Conservation (phyloP, 352 stramenopile species). For the Phytophthora europaea region DNA sequence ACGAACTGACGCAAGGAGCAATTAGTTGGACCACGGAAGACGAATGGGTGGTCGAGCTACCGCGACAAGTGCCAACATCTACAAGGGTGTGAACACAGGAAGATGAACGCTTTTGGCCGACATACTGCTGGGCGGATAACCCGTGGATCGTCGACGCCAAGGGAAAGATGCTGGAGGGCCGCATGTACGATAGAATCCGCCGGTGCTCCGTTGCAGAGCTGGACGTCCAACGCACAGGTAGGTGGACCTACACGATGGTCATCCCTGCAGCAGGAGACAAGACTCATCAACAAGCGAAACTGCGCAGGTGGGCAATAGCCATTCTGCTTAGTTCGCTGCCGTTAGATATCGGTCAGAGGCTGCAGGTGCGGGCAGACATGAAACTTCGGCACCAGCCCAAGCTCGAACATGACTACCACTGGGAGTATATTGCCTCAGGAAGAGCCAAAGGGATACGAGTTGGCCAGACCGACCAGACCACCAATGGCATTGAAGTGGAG, state of each 20-base stretch:
- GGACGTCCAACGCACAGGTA: background rate
- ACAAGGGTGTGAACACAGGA: background rate
- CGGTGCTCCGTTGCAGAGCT: background rate
- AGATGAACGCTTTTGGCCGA: background rate
- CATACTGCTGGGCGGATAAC: background rate
- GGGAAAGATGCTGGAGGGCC: background rate
- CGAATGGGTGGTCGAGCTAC: background rate
- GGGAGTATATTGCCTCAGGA: background rate
- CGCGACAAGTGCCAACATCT: too few relatives aligned
- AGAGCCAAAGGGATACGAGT: background rate
- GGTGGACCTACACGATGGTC: background rate
- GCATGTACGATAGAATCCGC: background rate
- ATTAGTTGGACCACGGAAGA: background rate
- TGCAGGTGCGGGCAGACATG: background rate
- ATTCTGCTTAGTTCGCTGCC: background rate
- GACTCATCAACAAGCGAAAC: background rate
- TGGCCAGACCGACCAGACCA: background rate
- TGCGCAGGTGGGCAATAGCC: background rate
- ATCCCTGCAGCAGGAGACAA: background rate
- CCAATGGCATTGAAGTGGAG: background rate
- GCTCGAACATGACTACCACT: background rate
- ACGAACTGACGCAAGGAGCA: background rate
- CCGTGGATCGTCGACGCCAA: background rate
- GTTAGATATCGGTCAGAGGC: background rate
- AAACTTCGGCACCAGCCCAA: background rate